Evolutionary conservation across 1,284 basidiomycete species (phyloP).

Genomic region (Moesziomyces antarcticus): DNA sequence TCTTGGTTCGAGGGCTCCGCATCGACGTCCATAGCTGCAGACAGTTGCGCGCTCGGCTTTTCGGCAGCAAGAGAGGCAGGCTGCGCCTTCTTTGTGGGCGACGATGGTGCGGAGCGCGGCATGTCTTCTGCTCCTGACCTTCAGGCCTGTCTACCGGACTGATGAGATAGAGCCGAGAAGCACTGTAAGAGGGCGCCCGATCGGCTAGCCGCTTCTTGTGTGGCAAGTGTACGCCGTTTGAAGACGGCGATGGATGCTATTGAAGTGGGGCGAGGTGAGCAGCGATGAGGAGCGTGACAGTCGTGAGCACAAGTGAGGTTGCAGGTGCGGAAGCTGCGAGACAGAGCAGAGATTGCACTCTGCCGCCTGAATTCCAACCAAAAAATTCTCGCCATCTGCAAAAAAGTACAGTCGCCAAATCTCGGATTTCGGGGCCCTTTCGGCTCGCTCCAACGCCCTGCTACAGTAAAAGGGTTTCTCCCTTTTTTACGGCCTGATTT

Average conservation of each 20-base stretch:
- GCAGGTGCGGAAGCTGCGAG: not conserved
- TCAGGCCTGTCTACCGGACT: no score
- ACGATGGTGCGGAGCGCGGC: slow-evolving; percentile 24
- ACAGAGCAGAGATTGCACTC: no score
- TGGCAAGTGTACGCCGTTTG: not conserved
- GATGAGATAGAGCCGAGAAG: not conserved
- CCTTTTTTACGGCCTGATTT: no score
- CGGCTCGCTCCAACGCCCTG: no score
- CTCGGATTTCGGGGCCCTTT: slow-evolving; percentile 17
- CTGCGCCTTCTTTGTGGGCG: slow-evolving; percentile 24
- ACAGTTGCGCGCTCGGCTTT: slow-evolving; percentile 5
- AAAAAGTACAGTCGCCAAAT: slow-evolving; percentile 4
- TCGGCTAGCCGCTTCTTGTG: not conserved
- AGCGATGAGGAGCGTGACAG: not conserved
- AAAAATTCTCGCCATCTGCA: slow-evolving; percentile 23
- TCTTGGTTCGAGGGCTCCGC: slow-evolving; percentile 3
- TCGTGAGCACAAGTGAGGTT: not conserved
- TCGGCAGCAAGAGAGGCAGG: slow-evolving; percentile 3
- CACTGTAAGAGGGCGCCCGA: not conserved
- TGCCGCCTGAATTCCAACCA: not conserved
- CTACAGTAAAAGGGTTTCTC: no score
- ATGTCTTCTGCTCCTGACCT: slow-evolving; percentile 3
- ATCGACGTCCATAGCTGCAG: slow-evolving; percentile 2
- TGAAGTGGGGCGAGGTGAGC: not conserved
- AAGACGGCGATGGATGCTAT: not conserved